Conservation (phyloP, 2,329 filamentous ascomycete genomes). For the Paraphoma sp. region DNA sequence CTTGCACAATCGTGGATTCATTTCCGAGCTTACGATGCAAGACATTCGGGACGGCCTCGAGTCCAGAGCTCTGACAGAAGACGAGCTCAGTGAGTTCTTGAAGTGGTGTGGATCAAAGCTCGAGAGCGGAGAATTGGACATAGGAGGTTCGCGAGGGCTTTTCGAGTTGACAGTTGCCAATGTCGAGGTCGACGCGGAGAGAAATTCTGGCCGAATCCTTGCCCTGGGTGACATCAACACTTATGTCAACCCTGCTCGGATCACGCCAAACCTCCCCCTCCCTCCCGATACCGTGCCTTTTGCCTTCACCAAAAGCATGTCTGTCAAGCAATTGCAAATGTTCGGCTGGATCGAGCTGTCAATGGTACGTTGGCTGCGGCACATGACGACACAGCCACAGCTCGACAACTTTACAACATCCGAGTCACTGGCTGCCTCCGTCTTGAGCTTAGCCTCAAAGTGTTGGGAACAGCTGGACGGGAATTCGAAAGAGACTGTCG, state of each 20-base stretch:
- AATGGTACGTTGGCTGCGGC: conserved; percentile 83
- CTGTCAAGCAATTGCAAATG: conserved; percentile 72
- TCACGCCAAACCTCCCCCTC: conserved; percentile 80
- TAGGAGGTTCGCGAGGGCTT: conserved; percentile 69
- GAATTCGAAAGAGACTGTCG: conserved; percentile 69
- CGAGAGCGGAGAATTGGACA: conserved; percentile 74
- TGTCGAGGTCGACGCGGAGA: conserved; percentile 59
- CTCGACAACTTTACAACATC: conserved; percentile 70
- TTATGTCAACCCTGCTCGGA: conserved; percentile 78
- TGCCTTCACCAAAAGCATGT: conserved; percentile 76
- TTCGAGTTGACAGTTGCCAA: conserved; percentile 82
- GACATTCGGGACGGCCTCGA: conserved; percentile 88
- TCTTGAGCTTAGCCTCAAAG: conserved; percentile 83
- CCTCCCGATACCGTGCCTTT: conserved; percentile 85
- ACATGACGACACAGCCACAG: conserved; percentile 68
- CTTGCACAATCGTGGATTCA: conserved; percentile 81
- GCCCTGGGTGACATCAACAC: conserved; percentile 76
- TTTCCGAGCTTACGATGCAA: conserved; percentile 84
- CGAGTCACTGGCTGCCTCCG: conserved; percentile 75
- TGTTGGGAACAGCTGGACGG: conserved; percentile 83
- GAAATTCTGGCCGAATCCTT: conserved; percentile 71
- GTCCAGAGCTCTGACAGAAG: conserved; percentile 77
- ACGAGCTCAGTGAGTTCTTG: conserved; percentile 82
- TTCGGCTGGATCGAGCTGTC: conserved; percentile 88
- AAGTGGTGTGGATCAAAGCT: conserved; percentile 81